These are phyloP conservation scores for Candida xiaguanensis DNA, from an alignment of 805 yeast genomes.

Conservation along the genomic window DNA sequence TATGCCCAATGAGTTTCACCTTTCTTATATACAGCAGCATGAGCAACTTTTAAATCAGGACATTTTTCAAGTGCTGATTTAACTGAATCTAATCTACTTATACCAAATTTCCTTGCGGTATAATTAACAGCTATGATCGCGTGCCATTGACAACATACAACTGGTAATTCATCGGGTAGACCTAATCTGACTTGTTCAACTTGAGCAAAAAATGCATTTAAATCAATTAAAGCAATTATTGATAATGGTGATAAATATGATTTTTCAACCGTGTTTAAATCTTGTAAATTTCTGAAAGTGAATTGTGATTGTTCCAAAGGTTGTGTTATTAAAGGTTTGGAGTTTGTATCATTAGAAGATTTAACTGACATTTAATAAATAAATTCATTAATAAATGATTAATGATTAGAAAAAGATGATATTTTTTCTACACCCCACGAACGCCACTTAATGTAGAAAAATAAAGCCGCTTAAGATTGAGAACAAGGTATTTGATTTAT, in stretches of 20 bases:
- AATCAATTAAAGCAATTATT: slow-evolving; percentile 80
- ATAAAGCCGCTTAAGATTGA: not conserved
- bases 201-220: slow-evolving; percentile 95
- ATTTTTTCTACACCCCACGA: not conserved
- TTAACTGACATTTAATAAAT: slow-evolving; percentile 11
- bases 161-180: slow-evolving; percentile 65
- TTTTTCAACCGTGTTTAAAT: slow-evolving; percentile 41
- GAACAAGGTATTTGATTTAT: too few species aligned
- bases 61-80: slow-evolving; percentile 71
- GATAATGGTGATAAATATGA: slow-evolving; percentile 68
- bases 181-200: slow-evolving; percentile 79
- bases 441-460: too few species aligned
- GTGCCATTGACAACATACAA: slow-evolving; percentile 93
- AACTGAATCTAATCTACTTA: slow-evolving; percentile 71
- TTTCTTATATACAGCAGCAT: slow-evolving; percentile 88
- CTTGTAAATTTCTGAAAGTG: slow-evolving; percentile 50
- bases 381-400: too few species aligned
- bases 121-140: slow-evolving; percentile 86
- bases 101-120: slow-evolving; percentile 83
- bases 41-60: slow-evolving; percentile 72
- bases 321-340: not conserved
- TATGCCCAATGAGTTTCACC: slow-evolving; percentile 87
- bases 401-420: too few species aligned
- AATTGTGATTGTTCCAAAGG: slow-evolving; percentile 13
- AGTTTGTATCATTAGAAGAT: slow-evolving; percentile 1